Evolutionary conservation across 2,329 filamentous ascomycete genomes (phyloP), one percentile per base, ranked within the genome.

Genomic region (Aspergillus aculeatus): DNA sequence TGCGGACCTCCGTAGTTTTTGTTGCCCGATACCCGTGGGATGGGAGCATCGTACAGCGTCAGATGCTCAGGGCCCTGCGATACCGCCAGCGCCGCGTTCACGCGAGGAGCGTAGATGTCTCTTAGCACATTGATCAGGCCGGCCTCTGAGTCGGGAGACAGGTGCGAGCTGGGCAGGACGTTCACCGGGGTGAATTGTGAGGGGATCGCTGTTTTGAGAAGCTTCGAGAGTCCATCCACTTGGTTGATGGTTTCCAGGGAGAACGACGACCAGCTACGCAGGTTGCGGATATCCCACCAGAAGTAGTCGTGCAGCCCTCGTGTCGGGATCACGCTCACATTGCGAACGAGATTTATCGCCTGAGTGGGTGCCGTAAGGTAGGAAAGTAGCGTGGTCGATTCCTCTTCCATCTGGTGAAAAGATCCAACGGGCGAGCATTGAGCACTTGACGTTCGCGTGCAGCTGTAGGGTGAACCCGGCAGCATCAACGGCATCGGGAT

Each of bases 281-380:
- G 82, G 73, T 96, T 94, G 67, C 94, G 90, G 60, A 96, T 84
- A 71, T 98, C 94, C 90, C 92, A 97, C 94, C 94, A 98, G 76
- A 94, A 96, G 79, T 96, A 88, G 74, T 89, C 91, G 69, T 89
- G 76, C 83, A 84, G 70, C 83, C 87, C 73, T 86, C 90, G 64
- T 82, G 85, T 69, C 82, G 81, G 64, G 78, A 87, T 73, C 72
- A 89, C 88, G 61, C 89, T 90, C 66, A 94, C 85, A 66, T 89
- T 90, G 70, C 89, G 89, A 41, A 96, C 91, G 35, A 96, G 82
- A 47, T 89, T 89, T 19, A 93, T 89, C 23, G 91, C 88, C 21
- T 93, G 92, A 71, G 96, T 96, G 61, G 90, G 79, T 0, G 84
- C 81, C 2, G 89, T 92, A 51, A 98, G 85, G 77, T 95, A 96